Percentiles rank a stretch among this genome's conserved stretches.
Conservation (phyloP, 2,329 filamentous ascomycete genomes). For the Diplodia seriata region DNA sequence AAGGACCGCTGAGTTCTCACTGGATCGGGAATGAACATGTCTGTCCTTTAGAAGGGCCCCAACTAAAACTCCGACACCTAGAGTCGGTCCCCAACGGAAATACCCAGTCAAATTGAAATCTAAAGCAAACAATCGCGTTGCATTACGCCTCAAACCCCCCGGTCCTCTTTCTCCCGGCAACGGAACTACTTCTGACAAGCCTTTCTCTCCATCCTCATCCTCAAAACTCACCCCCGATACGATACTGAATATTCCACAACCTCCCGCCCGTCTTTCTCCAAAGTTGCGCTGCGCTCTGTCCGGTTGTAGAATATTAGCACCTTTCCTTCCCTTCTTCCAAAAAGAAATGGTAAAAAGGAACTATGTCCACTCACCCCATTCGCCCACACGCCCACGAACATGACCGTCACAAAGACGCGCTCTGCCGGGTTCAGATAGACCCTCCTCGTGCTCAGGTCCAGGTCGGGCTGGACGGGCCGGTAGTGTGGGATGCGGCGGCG, state of each 20-base stretch:
- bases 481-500: constrained; percentile 58
- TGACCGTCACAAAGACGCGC: constrained; percentile 56
- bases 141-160: too few species aligned
- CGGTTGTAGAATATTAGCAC: constrained; percentile 19
- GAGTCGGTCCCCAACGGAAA: too few species aligned
- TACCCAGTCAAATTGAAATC: too few species aligned
- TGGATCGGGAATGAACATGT: too few species aligned
- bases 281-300: constrained; percentile 28
- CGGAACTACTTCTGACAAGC: neutral
- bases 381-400: constrained; percentile 58
- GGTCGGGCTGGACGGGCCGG: constrained; percentile 54
- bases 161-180: too few species aligned
- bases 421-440: constrained; percentile 55
- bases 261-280: constrained; percentile 48
- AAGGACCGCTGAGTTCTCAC: neutral
- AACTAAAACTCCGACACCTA: too few species aligned
- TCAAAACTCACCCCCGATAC: constrained; percentile 62
- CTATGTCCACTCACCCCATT: constrained; percentile 49
- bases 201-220: constrained; percentile 5
- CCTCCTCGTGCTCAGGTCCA: constrained; percentile 53
- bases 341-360: constrained; percentile 1
- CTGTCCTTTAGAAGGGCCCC: too few species aligned
- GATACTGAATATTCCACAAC: constrained; percentile 61
- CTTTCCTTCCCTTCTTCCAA: neutral
- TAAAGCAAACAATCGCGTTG: too few species aligned